Percentiles rank a stretch among this genome's conserved stretches.
Evolutionary conservation across 2,329 filamentous ascomycete genomes (phyloP).

Genomic region (Verticillium tricorpus): DNA sequence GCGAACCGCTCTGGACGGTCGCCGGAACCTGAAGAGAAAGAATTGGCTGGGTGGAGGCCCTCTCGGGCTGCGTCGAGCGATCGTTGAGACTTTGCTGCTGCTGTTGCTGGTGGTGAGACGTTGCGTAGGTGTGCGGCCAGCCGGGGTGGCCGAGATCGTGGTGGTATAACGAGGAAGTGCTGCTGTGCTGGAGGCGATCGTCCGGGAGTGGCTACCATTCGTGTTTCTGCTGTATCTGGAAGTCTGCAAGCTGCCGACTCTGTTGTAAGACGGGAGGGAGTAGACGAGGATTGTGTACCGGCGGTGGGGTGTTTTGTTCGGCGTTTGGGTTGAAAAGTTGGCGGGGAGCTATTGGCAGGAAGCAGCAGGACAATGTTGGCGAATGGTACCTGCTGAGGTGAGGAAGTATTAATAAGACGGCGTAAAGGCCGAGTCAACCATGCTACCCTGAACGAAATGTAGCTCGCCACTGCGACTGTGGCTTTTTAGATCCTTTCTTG

Average conservation of each 20-base stretch:
- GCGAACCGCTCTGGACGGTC: constrained; percentile 70
- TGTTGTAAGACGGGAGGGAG: background rate
- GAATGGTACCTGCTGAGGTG: constrained; percentile 1
- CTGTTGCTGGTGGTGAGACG: constrained; percentile 8
- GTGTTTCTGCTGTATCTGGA: constrained; percentile 1
- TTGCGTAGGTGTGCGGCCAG: constrained; percentile 20
- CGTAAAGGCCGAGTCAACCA: constrained; percentile 11
- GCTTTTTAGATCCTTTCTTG: constrained; percentile 19
- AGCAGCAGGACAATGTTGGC: constrained; percentile 7
- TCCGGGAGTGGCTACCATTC: constrained; percentile 27
- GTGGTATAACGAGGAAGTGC: constrained; percentile 9
- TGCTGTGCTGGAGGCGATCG: constrained; percentile 9
- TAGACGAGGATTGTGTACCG: background rate
- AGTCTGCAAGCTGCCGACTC: background rate
- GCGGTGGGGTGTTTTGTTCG: background rate
- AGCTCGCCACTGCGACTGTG: constrained; percentile 10
- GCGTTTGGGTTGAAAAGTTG: constrained; percentile 2
- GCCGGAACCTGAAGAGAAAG: constrained; percentile 58
- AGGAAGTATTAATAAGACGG: constrained; percentile 12
- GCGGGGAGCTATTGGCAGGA: constrained; percentile 9
- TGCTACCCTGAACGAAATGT: constrained; percentile 10
- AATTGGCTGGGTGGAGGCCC: constrained; percentile 51
- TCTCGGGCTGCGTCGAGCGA: constrained; percentile 44
- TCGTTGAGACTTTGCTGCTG: constrained; percentile 7
- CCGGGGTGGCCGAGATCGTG: constrained; percentile 10